Evolutionary conservation across 106 monocot genomes (phyloP), one percentile per base, ranked within the genome.

Genomic region (Apostasia shenzhenica): DNA sequence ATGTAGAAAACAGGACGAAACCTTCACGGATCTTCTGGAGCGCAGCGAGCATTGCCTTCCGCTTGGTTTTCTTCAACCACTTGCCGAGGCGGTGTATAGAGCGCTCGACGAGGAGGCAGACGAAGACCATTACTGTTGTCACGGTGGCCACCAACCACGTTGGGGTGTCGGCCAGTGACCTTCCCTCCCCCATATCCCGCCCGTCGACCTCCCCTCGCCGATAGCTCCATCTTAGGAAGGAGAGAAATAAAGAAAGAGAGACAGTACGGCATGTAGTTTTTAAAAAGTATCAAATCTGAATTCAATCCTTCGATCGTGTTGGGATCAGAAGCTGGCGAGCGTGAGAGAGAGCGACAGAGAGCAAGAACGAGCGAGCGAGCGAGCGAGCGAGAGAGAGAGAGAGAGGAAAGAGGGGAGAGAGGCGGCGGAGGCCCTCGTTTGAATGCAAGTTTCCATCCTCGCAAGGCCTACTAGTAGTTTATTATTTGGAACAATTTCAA

Each of bases 121-220:
- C 74, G 73, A 82, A 84, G 72, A 94, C 84, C 90, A 94, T 84
- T 77, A 47, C 73, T 47, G 87, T 94, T 55, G 89, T 90, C 40
- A 89, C 87, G 60, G 87, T 87, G 72, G 94, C 94, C 39, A 87
- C 87, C 40, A 89, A 94, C 87, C 94, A 94, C 26, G 90, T 90
- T 74, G 94, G 94, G 2, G 94, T 94, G 86, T 94, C 94, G 48
- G 84, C 94, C 4, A 90, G 90, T 5, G 94, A 94, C 45, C 94
- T 66, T 3, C 90, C 90, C 52, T 81, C 93, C 45, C 79, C 88
- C 83, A 81, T 82, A 59, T 54, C 39, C 40, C 61, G 26, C 49
- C 8, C 42, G 10, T 26, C 57, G 9, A 65, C 59, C 46, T 41
- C 40, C 69, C 11, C 9, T 2, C 1, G 11, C 11, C 9, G 11